phyloP scores from a whole-genome alignment of 140 eudicot species.

The Anethum foeniculum region DNA sequence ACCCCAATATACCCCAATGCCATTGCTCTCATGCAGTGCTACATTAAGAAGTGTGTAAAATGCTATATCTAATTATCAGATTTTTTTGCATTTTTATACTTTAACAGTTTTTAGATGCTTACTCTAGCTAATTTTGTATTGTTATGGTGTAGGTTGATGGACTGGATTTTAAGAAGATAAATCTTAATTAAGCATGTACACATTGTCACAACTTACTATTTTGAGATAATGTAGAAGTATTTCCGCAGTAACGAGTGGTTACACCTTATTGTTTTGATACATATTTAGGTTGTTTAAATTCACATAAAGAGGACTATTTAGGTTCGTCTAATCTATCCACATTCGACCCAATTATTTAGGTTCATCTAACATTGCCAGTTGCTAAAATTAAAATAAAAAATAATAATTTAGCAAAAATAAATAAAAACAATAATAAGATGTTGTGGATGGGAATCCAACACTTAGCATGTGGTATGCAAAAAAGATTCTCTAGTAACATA shows the following conservation, averaged over 20 bases:
- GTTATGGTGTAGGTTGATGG: background rate
- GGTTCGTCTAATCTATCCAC: background rate
- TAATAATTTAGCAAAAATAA: background rate
- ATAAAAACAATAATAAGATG: background rate
- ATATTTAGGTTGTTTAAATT: background rate
- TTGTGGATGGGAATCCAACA: background rate
- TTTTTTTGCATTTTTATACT: background rate
- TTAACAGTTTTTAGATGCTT: background rate
- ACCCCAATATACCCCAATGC: background rate
- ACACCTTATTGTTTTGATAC: background rate
- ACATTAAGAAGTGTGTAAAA: background rate
- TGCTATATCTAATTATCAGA: background rate
- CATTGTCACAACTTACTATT: background rate
- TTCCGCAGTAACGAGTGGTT: background rate
- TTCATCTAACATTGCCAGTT: background rate
- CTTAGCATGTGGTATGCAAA: background rate
- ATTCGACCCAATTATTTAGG: background rate
- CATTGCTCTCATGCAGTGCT: background rate
- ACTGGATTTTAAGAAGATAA: background rate
- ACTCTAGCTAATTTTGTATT: background rate
- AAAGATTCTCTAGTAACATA: background rate
- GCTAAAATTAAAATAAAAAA: background rate
- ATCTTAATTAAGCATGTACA: background rate
- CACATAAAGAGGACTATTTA: background rate
- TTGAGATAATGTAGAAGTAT: background rate